Percentiles rank a stretch among this genome's conserved stretches.
phyloP scores from a whole-genome alignment of 2,329 filamentous ascomycete species.

The Alternaria ventricosa region DNA sequence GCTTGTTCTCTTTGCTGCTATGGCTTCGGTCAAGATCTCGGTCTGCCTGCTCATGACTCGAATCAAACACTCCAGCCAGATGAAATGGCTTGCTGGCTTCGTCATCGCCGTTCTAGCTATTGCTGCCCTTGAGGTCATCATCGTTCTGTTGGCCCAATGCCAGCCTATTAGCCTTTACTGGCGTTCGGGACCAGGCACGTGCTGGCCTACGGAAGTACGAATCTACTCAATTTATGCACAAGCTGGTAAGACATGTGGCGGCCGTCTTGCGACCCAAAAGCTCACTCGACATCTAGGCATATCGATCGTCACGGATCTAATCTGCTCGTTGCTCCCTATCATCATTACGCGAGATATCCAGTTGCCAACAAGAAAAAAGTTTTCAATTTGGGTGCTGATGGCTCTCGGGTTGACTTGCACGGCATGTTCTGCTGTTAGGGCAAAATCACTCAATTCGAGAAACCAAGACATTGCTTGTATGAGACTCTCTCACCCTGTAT shows the following conservation, averaged over 20 bases:
- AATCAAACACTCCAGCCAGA: conserved; percentile 1
- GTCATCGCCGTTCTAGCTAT: not conserved
- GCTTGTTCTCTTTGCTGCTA: not conserved
- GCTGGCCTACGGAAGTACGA: conserved; percentile 6
- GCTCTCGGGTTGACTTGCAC: conserved; percentile 4
- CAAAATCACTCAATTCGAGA: conserved; percentile 1
- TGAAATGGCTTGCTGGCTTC: not conserved
- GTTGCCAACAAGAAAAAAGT: not conserved
- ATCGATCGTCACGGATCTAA: not conserved
- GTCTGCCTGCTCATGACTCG: conserved; percentile 5
- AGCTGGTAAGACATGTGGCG: too few relatives aligned
- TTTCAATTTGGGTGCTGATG: conserved; percentile 4
- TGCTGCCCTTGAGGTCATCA: not conserved
- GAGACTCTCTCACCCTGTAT: not conserved
- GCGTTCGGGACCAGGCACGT: not conserved
- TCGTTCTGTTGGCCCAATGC: conserved; percentile 7
- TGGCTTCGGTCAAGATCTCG: conserved; percentile 1
- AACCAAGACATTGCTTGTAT: not conserved
- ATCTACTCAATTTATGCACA: conserved; percentile 9
- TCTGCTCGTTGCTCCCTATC: not conserved
- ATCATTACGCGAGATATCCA: not conserved
- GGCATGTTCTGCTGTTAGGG: not conserved
- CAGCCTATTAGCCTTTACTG: conserved; percentile 7
- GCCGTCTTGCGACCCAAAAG: too few relatives aligned
- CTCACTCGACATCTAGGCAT: not conserved